phyloP scores from a whole-genome alignment of 495 filamentous ascomycete species.

The Aspergillus saccharolyticus region DNA sequence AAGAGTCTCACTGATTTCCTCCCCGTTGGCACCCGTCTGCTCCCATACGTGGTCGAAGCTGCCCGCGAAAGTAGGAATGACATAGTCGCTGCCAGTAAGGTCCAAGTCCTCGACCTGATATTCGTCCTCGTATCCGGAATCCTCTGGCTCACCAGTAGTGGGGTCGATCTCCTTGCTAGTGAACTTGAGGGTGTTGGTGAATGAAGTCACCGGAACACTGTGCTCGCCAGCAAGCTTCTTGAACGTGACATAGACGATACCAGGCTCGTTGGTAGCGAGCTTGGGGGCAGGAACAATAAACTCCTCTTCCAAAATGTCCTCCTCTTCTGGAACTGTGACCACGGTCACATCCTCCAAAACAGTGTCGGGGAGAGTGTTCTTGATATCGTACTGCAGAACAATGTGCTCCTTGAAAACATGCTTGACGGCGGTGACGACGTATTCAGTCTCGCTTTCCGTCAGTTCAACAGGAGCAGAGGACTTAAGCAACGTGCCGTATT shows the following conservation, averaged over 20 bases:
- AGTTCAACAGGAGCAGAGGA: slow-evolving; percentile 82
- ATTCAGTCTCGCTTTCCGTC: slow-evolving; percentile 96
- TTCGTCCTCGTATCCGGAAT: slow-evolving; percentile 90
- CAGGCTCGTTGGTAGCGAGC: slow-evolving; percentile 74
- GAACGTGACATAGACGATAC: slow-evolving; percentile 93
- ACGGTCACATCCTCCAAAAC: slow-evolving; percentile 89
- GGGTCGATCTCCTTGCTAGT: slow-evolving; percentile 98
- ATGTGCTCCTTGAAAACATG: slow-evolving; percentile 97
- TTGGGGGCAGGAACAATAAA: slow-evolving; percentile 88
- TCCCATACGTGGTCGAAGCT: slow-evolving; percentile 98
- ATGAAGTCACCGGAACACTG: slow-evolving; percentile 65
- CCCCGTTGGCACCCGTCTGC: slow-evolving; percentile 79
- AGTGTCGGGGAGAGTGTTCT: slow-evolving; percentile 91
- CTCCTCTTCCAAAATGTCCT: slow-evolving; percentile 74
- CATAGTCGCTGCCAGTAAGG: slow-evolving; percentile 84
- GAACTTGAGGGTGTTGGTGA: slow-evolving; percentile 93
- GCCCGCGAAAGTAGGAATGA: slow-evolving; percentile 86
- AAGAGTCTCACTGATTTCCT: slow-evolving; percentile 87
- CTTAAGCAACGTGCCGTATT: slow-evolving; percentile 84
- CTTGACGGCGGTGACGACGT: slow-evolving; percentile 89
- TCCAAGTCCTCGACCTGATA: slow-evolving; percentile 96
- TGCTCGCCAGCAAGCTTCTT: slow-evolving; percentile 70
- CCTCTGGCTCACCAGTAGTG: slow-evolving; percentile 87
- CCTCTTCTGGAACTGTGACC: slow-evolving; percentile 75
- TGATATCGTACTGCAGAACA: slow-evolving; percentile 95